Percentiles rank a stretch among this genome's conserved stretches.
Evolutionary conservation across 1,284 basidiomycete species (phyloP).

Genomic region (Sporisorium exsertum): DNA sequence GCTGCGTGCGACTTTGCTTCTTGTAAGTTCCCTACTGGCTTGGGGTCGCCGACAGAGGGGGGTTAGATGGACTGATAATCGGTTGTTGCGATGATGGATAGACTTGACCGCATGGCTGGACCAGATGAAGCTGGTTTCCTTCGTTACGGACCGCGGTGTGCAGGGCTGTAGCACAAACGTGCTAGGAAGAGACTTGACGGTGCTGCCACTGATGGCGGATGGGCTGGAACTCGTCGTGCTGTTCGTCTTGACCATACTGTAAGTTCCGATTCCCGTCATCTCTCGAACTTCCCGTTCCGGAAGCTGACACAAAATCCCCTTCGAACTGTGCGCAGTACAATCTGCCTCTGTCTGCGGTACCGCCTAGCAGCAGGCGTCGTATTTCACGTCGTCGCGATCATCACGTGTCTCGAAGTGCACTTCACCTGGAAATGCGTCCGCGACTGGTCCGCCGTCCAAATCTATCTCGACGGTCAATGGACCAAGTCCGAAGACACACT

Average conservation of each 20-base stretch:
- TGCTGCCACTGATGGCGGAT: conserved; percentile 38
- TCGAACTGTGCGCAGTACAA: background rate
- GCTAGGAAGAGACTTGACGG: conserved; percentile 27
- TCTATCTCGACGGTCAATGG: conserved; percentile 29
- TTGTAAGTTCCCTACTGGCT: conserved; percentile 20
- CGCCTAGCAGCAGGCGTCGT: conserved; percentile 13
- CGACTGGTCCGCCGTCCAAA: conserved; percentile 34
- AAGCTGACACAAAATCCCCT: background rate
- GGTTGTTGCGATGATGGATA: background rate
- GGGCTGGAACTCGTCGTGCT: conserved; percentile 22
- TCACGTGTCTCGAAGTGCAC: conserved; percentile 29
- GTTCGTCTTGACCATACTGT: conserved; percentile 26
- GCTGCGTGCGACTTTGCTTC: conserved; percentile 25
- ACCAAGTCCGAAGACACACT: background rate
- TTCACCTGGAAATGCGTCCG: conserved; percentile 36
- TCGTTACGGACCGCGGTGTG: background rate
- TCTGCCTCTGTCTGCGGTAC: conserved; percentile 26
- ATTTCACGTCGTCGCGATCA: conserved; percentile 22
- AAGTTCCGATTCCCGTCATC: background rate
- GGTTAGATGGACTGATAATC: background rate
- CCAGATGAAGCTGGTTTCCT: conserved; percentile 10
- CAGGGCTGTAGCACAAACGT: conserved; percentile 18
- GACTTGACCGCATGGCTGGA: conserved; percentile 21
- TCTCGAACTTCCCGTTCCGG: too few species aligned
- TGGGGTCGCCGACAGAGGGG: background rate